phyloP scores from a whole-genome alignment of 2,329 filamentous ascomycete genomes.

The Aspergillus pseudotamarii region DNA sequence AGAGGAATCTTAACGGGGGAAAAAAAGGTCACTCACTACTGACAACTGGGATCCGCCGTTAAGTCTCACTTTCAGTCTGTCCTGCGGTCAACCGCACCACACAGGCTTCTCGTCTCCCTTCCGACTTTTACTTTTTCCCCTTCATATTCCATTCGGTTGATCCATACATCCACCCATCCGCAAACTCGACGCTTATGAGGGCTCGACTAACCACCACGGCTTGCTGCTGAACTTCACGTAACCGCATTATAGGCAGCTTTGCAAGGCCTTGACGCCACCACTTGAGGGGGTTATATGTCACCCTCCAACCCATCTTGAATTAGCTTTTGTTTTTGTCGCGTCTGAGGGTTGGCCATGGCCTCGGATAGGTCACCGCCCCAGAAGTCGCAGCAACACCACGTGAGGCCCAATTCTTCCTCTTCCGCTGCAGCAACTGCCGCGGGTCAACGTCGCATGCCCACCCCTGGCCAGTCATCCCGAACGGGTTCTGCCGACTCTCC shows the following conservation, averaged over 20 bases:
- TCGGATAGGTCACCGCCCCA: slow-evolving; percentile 32
- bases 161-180: slow-evolving; percentile 20
- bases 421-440: slow-evolving; percentile 19
- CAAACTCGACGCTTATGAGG: slow-evolving; percentile 25
- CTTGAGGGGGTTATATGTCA: slow-evolving; percentile 23
- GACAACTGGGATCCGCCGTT: not conserved
- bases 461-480: slow-evolving; percentile 41
- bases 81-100: slow-evolving; percentile 6
- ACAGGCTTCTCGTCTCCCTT: slow-evolving; percentile 13
- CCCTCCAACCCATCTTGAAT: slow-evolving; percentile 14
- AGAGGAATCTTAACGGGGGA: slow-evolving; percentile 10
- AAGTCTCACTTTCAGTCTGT: slow-evolving; percentile 4
- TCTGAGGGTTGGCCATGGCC: slow-evolving; percentile 35
- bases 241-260: slow-evolving; percentile 23
- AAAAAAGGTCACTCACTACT: slow-evolving; percentile 8
- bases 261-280: slow-evolving; percentile 15
- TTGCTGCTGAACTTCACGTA: slow-evolving; percentile 29
- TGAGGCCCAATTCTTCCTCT: slow-evolving; percentile 29
- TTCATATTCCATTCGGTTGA: slow-evolving; percentile 25
- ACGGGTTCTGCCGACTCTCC: slow-evolving; percentile 25
- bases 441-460: slow-evolving; percentile 23
- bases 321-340: slow-evolving; percentile 20
- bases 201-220: slow-evolving; percentile 28
- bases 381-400: slow-evolving; percentile 30
- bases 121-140: slow-evolving; percentile 13